phyloP scores from a whole-genome alignment of 2,329 filamentous ascomycete genomes.

The Capronia epimyces region DNA sequence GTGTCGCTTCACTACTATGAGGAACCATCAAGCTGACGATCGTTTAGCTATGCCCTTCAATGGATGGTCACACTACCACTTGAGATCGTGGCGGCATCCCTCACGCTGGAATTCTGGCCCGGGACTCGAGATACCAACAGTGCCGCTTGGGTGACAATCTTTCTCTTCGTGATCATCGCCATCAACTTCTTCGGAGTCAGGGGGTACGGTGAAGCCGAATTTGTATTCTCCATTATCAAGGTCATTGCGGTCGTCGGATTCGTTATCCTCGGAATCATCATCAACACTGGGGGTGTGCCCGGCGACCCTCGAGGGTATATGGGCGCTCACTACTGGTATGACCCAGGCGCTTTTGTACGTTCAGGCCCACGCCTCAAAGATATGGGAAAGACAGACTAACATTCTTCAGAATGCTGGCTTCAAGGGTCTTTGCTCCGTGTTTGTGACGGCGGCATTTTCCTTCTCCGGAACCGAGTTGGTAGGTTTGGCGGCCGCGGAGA shows the following conservation, averaged over 20 bases:
- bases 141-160: constrained; percentile 76
- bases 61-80: constrained; percentile 80
- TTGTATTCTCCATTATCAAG: constrained; percentile 80
- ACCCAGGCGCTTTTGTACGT: constrained; percentile 61
- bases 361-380: constrained; percentile 48
- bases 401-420: constrained; percentile 59
- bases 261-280: constrained; percentile 53
- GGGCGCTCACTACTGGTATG: constrained; percentile 67
- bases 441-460: background rate
- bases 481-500: constrained; percentile 1
- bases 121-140: constrained; percentile 54
- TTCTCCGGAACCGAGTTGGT: constrained; percentile 2
- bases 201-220: constrained; percentile 85
- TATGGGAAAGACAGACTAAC: constrained; percentile 54
- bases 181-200: constrained; percentile 89
- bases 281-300: constrained; percentile 75
- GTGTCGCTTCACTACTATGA: constrained; percentile 33
- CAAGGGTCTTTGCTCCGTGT: constrained; percentile 50
- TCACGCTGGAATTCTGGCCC: constrained; percentile 75
- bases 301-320: constrained; percentile 63
- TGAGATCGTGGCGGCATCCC: constrained; percentile 79
- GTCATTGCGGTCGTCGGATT: constrained; percentile 81
- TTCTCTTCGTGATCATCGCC: constrained; percentile 65
- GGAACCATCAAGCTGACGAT: background rate
- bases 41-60: constrained; percentile 68